A percentile compares a stretch with the other conserved stretches of the same genome.
These are phyloP conservation scores for Colletotrichum truncatum DNA, from an alignment of 2,329 filamentous ascomycete genomes.

Conservation along the genomic window DNA sequence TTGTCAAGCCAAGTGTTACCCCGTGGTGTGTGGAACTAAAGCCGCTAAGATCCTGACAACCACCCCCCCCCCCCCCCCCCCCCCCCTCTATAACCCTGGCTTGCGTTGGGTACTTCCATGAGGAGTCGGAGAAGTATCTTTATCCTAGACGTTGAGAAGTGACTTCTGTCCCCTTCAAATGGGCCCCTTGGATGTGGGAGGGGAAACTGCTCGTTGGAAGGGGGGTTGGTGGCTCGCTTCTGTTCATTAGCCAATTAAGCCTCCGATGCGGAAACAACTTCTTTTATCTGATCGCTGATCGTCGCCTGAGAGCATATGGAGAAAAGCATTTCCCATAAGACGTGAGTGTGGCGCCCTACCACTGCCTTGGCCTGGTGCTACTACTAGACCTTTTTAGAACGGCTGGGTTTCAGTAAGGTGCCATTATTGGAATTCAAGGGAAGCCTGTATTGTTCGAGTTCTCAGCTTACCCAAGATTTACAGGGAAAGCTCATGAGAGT, in stretches of 20 bases:
- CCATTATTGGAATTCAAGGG: neutral
- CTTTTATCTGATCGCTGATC: constrained; percentile 1
- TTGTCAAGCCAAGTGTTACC: neutral
- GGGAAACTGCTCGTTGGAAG: neutral
- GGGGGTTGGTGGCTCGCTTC: neutral
- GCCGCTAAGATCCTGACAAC: constrained; percentile 2
- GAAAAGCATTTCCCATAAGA: neutral
- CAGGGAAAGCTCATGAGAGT: neutral
- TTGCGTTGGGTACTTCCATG: neutral
- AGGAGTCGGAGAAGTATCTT: neutral
- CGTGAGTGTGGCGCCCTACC: neutral
- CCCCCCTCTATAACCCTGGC: neutral
- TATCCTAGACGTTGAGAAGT: neutral
- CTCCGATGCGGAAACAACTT: neutral
- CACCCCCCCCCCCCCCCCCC: neutral
- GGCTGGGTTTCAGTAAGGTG: neutral
- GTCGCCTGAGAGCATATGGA: neutral
- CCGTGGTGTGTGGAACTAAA: constrained; percentile 6
- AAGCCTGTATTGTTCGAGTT: neutral
- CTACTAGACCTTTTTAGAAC: neutral
- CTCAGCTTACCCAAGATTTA: neutral
- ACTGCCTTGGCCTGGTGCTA: neutral
- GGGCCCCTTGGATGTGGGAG: constrained; percentile 21
- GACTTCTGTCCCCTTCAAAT: neutral
- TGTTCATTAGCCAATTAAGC: neutral